Evolutionary conservation across 148 eudicot genomes (phyloP), one percentile per base, ranked within the genome.

Genomic region (Polygonum aviculare): DNA sequence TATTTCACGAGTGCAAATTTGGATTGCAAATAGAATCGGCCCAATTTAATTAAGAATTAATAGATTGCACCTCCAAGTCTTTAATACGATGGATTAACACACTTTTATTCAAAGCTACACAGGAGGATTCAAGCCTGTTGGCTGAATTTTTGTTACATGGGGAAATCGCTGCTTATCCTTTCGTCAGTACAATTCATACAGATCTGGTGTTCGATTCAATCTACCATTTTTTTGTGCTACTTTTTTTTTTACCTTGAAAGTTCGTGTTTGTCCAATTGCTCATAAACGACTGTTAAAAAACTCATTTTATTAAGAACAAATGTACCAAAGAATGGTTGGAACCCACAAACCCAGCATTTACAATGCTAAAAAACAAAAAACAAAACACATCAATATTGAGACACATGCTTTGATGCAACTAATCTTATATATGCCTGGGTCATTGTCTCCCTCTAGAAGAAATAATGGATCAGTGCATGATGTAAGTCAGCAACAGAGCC

Each of bases 401-500:
- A 41, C 19, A 22, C 31, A 40, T 71, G 15, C 40, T 63, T 14
- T 33, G 19, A 22, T 71, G 35, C 51, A 45, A 19, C 22, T 63
- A 22, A 26, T 69, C 14, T 12, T 26, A 26, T 26, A 26, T 26
- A 0, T 26, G 31, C 31, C 31, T 26, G 31, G 31, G 31, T 26
- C 40, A 2, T 0, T 69, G 4, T 14, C 19, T 69, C 40, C 41
- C 18, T 45, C 26, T 12, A n/a, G 35, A 71, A 41, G 2, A 26
- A 26, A 26, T 26, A 26, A 26, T 26, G 31, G 31, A 41, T 71
- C 51, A 75, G 81, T 81, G 81, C 7, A 78, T 78, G 69, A 81
- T 36, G 16, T 59, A 81, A 19, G 81, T 78, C 8, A 81, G 79
- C 63, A 51, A 59, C 52, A 81, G 69, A 78, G 84, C 78, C 36